Evolutionary conservation across 805 yeast species (phyloP).

Genomic region (Torulaspora microellipsoides): DNA sequence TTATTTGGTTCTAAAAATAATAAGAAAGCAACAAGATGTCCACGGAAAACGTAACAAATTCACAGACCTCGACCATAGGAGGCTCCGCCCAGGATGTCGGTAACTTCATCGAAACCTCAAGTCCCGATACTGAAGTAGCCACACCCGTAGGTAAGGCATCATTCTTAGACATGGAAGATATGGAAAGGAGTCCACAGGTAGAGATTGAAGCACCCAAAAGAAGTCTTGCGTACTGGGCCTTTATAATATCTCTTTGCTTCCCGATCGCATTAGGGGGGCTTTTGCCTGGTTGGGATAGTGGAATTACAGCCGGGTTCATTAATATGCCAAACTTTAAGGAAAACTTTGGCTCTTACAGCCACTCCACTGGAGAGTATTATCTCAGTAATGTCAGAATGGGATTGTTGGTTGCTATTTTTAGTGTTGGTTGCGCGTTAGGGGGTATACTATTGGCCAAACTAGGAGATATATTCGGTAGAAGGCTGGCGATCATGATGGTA

Average conservation of each 20-base stretch:
- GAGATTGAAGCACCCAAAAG: neutral
- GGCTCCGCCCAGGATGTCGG: no score
- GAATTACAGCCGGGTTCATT: conserved; percentile 69
- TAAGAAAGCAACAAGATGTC: no score
- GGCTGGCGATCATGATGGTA: conserved; percentile 54
- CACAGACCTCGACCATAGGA: no score
- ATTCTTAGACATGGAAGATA: neutral
- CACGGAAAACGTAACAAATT: no score
- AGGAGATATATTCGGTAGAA: conserved; percentile 63
- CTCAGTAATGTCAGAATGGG: conserved; percentile 55
- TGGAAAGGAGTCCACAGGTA: neutral
- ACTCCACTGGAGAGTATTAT: conserved; percentile 32
- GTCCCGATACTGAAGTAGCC: neutral
- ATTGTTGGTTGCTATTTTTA: conserved; percentile 55
- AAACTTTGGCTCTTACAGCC: conserved; percentile 47
- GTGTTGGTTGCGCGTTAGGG: conserved; percentile 73
- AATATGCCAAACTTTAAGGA: conserved; percentile 47
- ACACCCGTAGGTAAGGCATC: conserved; percentile 1
- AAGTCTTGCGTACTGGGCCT: neutral
- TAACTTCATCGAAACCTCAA: neutral
- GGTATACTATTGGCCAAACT: conserved; percentile 53
- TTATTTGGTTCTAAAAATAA: no score
- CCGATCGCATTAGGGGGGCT: conserved; percentile 35
- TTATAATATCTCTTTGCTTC: conserved; percentile 34
- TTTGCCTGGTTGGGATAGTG: conserved; percentile 75